These are phyloP conservation scores for Salix exigua DNA, from an alignment of 345 rosid species.

Conservation along the genomic window DNA sequence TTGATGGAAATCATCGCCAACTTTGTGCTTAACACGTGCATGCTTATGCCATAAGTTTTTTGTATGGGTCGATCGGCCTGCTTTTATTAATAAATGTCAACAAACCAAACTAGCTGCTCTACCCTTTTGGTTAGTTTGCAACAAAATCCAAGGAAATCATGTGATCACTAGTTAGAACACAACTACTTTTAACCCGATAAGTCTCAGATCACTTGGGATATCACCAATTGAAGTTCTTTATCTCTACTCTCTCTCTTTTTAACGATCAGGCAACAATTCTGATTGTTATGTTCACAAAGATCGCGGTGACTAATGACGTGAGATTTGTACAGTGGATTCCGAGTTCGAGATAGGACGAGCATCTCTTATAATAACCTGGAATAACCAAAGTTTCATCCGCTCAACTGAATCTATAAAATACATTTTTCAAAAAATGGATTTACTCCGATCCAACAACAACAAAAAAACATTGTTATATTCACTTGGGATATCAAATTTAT, in stretches of 20 bases:
- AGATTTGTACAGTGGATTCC: too few species aligned
- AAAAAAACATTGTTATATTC: too few species aligned
- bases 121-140: background rate
- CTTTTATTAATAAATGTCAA: background rate
- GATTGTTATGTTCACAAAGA: too few species aligned
- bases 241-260: too few species aligned
- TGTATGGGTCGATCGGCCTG: background rate
- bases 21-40: background rate
- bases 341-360: accelerated
- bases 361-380: too few species aligned
- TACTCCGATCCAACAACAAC: too few species aligned
- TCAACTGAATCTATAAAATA: too few species aligned
- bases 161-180: background rate
- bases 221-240: too few species aligned
- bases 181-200: background rate
- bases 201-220: too few species aligned
- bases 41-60: background rate
- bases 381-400: too few species aligned
- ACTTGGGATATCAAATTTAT: too few species aligned
- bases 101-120: background rate
- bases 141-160: background rate
- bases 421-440: accelerated
- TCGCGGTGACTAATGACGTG: accelerated
- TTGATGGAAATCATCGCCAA: constrained; percentile 24
- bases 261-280: too few species aligned